phyloP scores from a whole-genome alignment of 1,139 yeast species.

The Candida labiduridarum region DNA sequence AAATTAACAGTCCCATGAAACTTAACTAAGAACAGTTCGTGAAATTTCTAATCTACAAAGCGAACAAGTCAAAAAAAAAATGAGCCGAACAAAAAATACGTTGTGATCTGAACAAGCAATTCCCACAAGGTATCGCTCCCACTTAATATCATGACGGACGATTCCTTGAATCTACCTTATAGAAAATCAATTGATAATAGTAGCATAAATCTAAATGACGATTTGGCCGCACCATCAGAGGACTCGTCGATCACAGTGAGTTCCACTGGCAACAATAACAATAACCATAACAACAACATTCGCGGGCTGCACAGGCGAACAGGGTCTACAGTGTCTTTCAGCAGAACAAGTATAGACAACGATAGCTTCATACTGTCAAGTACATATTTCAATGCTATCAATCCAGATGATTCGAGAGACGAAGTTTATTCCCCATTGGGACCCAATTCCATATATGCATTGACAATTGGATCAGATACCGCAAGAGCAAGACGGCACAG shows the following conservation, averaged over 20 bases:
- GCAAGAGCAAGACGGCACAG: slow-evolving; percentile 39
- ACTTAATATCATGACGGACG: slow-evolving; percentile 13
- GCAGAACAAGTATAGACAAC: slow-evolving; percentile 37
- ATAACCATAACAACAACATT: slow-evolving; percentile 10
- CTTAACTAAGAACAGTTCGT: background rate
- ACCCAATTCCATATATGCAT: slow-evolving; percentile 75
- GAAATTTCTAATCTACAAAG: background rate
- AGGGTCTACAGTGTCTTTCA: slow-evolving; percentile 28
- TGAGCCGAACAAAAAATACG: background rate
- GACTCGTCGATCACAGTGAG: slow-evolving; percentile 11
- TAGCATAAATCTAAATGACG: slow-evolving; percentile 41
- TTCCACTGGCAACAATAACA: background rate
- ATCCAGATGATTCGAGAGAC: slow-evolving; percentile 21
- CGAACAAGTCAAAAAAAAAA: background rate
- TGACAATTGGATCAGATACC: slow-evolving; percentile 61
- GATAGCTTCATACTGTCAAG: slow-evolving; percentile 39
- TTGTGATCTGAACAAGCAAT: background rate
- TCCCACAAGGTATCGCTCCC: background rate
- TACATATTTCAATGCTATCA: slow-evolving; percentile 30
- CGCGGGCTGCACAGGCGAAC: slow-evolving; percentile 18
- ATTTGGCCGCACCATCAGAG: slow-evolving; percentile 35
- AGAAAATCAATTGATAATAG: slow-evolving; percentile 32
- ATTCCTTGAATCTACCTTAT: slow-evolving; percentile 16
- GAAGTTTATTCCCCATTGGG: slow-evolving; percentile 63
- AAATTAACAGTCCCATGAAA: too few relatives aligned